Evolutionary conservation across 1,284 basidiomycete species (phyloP), one percentile per base, ranked within the genome.

Genomic region (Apiotrichum siamense): DNA sequence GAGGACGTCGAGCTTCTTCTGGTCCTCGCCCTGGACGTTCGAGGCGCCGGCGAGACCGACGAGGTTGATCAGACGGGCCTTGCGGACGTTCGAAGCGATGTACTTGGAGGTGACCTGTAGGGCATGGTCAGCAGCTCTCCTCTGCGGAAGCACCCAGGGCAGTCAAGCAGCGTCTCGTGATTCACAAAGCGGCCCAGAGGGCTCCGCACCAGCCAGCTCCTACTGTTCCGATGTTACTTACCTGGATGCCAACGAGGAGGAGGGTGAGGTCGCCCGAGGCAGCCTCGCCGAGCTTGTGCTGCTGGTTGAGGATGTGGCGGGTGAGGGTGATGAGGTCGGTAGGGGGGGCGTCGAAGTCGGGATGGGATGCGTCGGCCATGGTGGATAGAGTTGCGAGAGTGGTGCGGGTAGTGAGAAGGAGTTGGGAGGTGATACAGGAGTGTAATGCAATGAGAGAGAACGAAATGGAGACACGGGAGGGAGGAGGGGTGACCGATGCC

Each of bases 1-100:
- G 46, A 98, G 80, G 20, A 97, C 87, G 70, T 97, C 94, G 51
- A 99, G 81, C 78, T 99, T 99, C 82, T 99, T 99, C 80, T 99
- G 96, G 72, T 97, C 96, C 74, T 98, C 96, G 44, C 96, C 96
- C 75, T 96, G 91, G 13, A 96, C 87, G 71, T 98, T 99, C 41
- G 87, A 87, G 67, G 93, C 89, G 20, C 96, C 96, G 12, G 96
- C 96, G 20, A 93, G 80, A 31, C 96, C 96, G 63, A 98, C 86
- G 87, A 99, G 81, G 75, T 99, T 98, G 78, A 98, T 97, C 61
- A 99, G 79, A 49, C 94, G 83, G 24, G 96, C 94, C 76, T 92
- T 91, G 63, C 96, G 85, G 60, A 97, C 96, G 65, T 97, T 97
- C 63, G 88, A 94, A 13, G 96, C 92, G 71, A 99, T 98, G 79